Conservation (phyloP, 805 yeast genomes). For the Candida argentea region DNA sequence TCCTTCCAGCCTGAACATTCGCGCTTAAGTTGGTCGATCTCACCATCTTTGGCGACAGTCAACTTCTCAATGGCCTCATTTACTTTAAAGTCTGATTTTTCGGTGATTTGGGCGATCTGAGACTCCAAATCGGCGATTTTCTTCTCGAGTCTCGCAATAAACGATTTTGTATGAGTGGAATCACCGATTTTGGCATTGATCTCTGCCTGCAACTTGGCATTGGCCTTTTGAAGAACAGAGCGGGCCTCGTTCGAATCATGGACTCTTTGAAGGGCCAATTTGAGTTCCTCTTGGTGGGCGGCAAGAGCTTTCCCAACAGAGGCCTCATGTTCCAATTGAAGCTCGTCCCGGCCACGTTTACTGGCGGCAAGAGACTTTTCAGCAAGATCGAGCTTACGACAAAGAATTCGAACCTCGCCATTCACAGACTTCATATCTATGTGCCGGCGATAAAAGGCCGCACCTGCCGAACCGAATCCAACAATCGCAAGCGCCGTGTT, state of each 20-base stretch:
- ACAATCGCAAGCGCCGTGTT: conserved; percentile 10
- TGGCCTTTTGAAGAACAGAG: conserved; percentile 2
- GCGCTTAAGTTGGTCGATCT: conserved; percentile 7
- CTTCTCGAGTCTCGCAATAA: too few relatives aligned
- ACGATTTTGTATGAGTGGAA: too few relatives aligned
- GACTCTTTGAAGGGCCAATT: conserved; percentile 2
- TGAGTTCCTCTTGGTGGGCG: conserved; percentile 5
- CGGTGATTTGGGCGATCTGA: conserved; percentile 5
- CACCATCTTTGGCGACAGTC: conserved; percentile 14
- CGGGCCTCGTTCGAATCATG: conserved; percentile 3
- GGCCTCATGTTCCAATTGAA: conserved; percentile 1
- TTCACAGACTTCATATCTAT: conserved; percentile 9
- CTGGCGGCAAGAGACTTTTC: conserved; percentile 4
- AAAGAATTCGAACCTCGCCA: conserved; percentile 4
- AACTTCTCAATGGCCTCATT: conserved; percentile 15
- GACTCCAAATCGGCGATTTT: conserved; percentile 1
- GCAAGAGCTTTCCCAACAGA: conserved; percentile 2
- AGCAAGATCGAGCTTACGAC: conserved; percentile 5
- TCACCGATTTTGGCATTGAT: conserved; percentile 1
- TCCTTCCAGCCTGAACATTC: too few relatives aligned
- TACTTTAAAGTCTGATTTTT: conserved; percentile 14
- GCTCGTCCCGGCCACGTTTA: conserved; percentile 4
- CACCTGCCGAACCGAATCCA: conserved; percentile 12
- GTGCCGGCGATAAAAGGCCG: conserved; percentile 12
- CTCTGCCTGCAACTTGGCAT: conserved; percentile 2